Percentiles rank a stretch among this genome's conserved stretches.
These are phyloP conservation scores for Penicillium daleae DNA, from an alignment of 495 filamentous ascomycete species.

Conservation along the genomic window DNA sequence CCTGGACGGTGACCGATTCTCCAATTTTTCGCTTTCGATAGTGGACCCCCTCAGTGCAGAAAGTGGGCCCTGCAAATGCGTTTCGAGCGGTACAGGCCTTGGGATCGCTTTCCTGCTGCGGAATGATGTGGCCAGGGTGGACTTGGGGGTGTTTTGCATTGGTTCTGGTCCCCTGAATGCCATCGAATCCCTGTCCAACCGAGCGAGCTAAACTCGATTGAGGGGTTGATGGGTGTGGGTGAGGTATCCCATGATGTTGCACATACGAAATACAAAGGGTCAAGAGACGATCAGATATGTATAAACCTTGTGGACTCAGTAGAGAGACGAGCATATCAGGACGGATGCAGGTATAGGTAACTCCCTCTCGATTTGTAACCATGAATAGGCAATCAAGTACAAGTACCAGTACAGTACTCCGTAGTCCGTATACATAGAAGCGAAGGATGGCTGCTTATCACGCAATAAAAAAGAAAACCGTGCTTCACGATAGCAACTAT, in stretches of 20 bases:
- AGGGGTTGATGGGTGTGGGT: neutral
- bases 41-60: constrained; percentile 29
- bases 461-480: neutral
- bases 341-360: no score
- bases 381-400: neutral
- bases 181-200: constrained; percentile 12
- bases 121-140: constrained; percentile 17
- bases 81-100: constrained; percentile 22
- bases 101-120: constrained; percentile 23
- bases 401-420: neutral
- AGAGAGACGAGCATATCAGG: no score
- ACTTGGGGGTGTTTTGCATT: constrained; percentile 23
- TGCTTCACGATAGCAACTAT: neutral
- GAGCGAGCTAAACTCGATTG: neutral
- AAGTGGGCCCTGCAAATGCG: constrained; percentile 32
- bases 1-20: constrained; percentile 7
- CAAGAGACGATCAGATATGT: neutral
- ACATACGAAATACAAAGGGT: neutral
- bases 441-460: neutral
- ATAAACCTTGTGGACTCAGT: neutral
- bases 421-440: neutral
- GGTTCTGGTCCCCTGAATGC: constrained; percentile 17
- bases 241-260: constrained; percentile 3
- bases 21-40: constrained; percentile 19
- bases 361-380: neutral